Evolutionary conservation across 495 filamentous ascomycete genomes (phyloP), one percentile per base, ranked within the genome.

Genomic region (Staphylotrichum longicolle): DNA sequence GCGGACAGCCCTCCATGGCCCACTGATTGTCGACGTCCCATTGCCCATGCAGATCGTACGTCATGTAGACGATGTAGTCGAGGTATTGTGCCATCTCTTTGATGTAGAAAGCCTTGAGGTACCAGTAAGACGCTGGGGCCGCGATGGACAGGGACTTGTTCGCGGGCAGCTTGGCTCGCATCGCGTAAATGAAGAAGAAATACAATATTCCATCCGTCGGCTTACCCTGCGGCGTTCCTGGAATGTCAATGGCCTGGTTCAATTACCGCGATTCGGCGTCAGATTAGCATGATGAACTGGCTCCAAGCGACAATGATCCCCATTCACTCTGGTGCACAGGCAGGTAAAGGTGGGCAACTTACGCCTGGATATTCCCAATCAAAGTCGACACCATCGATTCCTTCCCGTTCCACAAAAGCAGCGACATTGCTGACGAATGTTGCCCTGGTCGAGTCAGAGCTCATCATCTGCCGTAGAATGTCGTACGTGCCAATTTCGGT

Each of bases 301-400:
- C 20, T 27, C 20, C 20, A 0, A 27, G 20, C 20, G 20, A 27
- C 20, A 27, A 27, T 27, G 20, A 27, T 27, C 1, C 20, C 20
- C 20, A 27, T 27, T 27, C 20, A 27, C 20, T 27, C 20, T 27
- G 20, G 20, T 27, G 1, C 20, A 27, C 20, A 27, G 20, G 20
- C 20, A 27, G 20, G 20, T 27, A 27, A 27, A 0, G 20, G 20
- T 27, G 20, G 20, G 20, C 20, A 27, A 27, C 42, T 48, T 48
- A 14, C 47, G 7, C 69, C 73, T 4, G 78, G 78, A 46, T 79
- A 77, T 46, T 77, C 75, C 75, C 75, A 77, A 63, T 77, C 75
- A 44, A 75, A 47, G 54, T 78, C 70, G 6, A 71, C 47, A 5
- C 74, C 73, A 44, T 78, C 77, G 0, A 79, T 54, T 32, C 56